phyloP scores from a whole-genome alignment of 2,329 filamentous ascomycete genomes.

The Aspergillus sp. region DNA sequence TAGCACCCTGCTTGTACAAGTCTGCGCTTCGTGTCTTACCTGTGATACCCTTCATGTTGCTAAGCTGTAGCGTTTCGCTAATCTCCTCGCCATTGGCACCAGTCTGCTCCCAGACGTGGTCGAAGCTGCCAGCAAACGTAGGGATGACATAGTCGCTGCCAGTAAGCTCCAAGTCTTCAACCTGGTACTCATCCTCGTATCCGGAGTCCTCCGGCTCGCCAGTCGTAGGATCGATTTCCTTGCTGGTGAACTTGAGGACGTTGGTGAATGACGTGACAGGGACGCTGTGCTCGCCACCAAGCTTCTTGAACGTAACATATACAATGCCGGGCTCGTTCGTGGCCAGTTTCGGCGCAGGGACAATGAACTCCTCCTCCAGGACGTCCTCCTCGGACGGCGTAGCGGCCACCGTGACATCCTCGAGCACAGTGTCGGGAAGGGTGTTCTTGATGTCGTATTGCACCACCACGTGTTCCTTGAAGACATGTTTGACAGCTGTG shows the following conservation, averaged over 20 bases:
- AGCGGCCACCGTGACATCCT: slow-evolving; percentile 81
- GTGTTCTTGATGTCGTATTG: slow-evolving; percentile 99
- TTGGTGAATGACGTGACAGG: slow-evolving; percentile 83
- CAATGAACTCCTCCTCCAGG: slow-evolving; percentile 83
- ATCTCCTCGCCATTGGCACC: slow-evolving; percentile 85
- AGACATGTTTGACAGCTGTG: slow-evolving; percentile 89
- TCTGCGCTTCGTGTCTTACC: slow-evolving; percentile 57
- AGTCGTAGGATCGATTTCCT: slow-evolving; percentile 95
- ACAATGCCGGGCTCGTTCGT: slow-evolving; percentile 89
- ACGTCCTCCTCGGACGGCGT: slow-evolving; percentile 75
- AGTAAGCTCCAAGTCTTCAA: slow-evolving; percentile 85
- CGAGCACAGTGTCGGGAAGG: slow-evolving; percentile 81
- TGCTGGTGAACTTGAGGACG: slow-evolving; percentile 92
- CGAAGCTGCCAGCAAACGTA: slow-evolving; percentile 91
- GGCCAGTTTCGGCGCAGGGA: slow-evolving; percentile 76
- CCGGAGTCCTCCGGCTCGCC: slow-evolving; percentile 85
- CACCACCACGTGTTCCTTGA: slow-evolving; percentile 93
- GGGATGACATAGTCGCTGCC: slow-evolving; percentile 94
- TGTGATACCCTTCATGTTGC: slow-evolving; percentile 85
- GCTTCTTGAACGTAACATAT: slow-evolving; percentile 91
- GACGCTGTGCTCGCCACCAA: slow-evolving; percentile 71
- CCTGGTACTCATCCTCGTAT: slow-evolving; percentile 97
- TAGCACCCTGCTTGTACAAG: slow-evolving; percentile 14
- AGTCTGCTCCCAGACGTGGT: slow-evolving; percentile 91
- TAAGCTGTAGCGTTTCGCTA: slow-evolving; percentile 84